Evolutionary conservation across 192 early-diverging fungal genomes (phyloP).

Genomic region (Podochytrium sp.): DNA sequence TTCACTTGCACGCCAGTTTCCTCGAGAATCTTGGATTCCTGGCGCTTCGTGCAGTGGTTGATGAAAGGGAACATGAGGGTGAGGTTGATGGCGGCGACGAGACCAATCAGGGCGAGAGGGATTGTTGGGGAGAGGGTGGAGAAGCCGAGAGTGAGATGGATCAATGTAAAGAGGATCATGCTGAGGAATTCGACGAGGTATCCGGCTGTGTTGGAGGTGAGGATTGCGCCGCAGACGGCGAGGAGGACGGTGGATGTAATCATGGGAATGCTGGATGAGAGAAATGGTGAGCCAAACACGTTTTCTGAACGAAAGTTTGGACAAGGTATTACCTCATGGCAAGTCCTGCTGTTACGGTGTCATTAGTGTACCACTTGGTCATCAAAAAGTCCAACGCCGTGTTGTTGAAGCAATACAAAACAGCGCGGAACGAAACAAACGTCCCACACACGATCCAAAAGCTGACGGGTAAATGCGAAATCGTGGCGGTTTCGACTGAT

Average conservation of each 20-base stretch:
- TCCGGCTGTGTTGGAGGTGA: neutral
- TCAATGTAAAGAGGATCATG: slow-evolving; percentile 47
- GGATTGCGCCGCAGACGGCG: neutral
- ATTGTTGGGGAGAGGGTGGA: slow-evolving; percentile 51
- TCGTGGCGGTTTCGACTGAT: no score
- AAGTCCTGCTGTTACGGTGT: slow-evolving; percentile 51
- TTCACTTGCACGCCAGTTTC: no score
- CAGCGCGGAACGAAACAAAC: slow-evolving; percentile 52
- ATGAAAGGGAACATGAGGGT: slow-evolving; percentile 13
- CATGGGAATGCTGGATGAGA: neutral
- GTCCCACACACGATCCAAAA: slow-evolving; percentile 61
- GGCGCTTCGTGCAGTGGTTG: neutral
- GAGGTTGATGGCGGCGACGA: slow-evolving; percentile 56
- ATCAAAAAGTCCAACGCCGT: slow-evolving; percentile 59
- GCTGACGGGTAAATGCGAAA: slow-evolving; percentile 37
- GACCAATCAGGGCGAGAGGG: slow-evolving; percentile 57
- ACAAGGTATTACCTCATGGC: slow-evolving; percentile 49
- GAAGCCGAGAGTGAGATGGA: slow-evolving; percentile 60
- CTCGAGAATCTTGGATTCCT: neutral
- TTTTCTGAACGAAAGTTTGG: neutral
- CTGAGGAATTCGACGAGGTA: slow-evolving; percentile 49
- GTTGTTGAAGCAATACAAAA: slow-evolving; percentile 61
- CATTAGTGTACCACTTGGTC: slow-evolving; percentile 58
- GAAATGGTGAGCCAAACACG: no score
- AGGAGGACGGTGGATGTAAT: neutral